Base-by-base conservation (phyloP, 73 alveolate species). In the Stentor coeruleus region DNA sequence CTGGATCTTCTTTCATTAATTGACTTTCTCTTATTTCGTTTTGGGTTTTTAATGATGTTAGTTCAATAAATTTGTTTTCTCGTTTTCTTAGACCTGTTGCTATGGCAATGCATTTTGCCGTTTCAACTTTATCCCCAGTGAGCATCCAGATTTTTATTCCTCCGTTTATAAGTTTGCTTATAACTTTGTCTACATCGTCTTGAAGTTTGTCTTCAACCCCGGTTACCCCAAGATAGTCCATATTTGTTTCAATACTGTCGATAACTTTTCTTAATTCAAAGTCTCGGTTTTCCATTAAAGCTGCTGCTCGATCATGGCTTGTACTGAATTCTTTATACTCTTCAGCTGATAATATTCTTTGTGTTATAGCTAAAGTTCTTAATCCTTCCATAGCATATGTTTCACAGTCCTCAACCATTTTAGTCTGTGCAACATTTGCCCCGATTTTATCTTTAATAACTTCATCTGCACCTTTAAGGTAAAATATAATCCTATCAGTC, bases 101-200 rank as follows among this genome's bases (percentile, higher is more conserved):
- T 72, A 95, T 90, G 38, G 99, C 98, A 58, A 95, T 94, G 74
- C 99, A 95, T 66, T 93, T 92, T n/a, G 99, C 99, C 37, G 99
- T 97, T 84, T 97, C 99, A 11, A 94, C 95, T 85, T 97, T 97
- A 88, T 97, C 99, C 35, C 99, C 99, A 28, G 99, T 95, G 75
- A 95, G 81, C 99, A 95, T 95, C 99, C 99, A 95, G 37, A 95
- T 89, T 74, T 88, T 90, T 28, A 95, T 91, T 28, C 98, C 98
- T 35, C 98, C 99, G 82, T 90, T 91, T 40, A 95, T 83, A 3
- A 95, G 58, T 14, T 90, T 85, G 81, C 93, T 98, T 39, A 95
- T 93, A 33, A 94, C 81, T 38, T 81, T 81, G 28, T 90, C 89
- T 0, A 95, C 98, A 38, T 92, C 95, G 11, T 87, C 97, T 89